Base-by-base conservation (phyloP, 2,329 filamentous ascomycete genomes). In the Phaeomoniella chlamydospora region DNA sequence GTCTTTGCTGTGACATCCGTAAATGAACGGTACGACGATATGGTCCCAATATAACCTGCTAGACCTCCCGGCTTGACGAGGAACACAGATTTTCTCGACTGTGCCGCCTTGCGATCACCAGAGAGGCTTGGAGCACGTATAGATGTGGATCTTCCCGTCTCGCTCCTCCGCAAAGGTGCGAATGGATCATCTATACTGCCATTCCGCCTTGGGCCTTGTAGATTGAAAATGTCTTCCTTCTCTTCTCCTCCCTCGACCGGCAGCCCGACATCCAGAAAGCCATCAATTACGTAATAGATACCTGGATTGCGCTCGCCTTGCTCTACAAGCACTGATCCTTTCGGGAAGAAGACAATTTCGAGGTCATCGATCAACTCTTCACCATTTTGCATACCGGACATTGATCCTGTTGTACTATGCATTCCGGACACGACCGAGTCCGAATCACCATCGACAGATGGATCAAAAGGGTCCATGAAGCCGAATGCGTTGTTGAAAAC, bases 1-100 rank as follows among this genome's bases (percentile, higher is more conserved):
- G 92, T 98, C 60, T 96, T 96, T 3, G 90, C 92, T 26, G 88
- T 81, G 2, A 98, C 87, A 51, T 96, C 88, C 14, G 94, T 90
- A 52, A 96, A 94, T 0, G 90, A 98, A 16, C 90, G 70, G 53
- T 94, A 94, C 0, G 87, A 94, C 2, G 90, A 94, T 13, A 98
- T 79, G 0, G 86, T 90, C 4, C 90, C 87, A 18, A 96, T 76
- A 49, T 98, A 98, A 0, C 90, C 92, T 36, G 90, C 88, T 22
- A 98, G 70, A 0, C 87, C 87, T 34, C 90, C 90, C 3, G 90
- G 90, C 52, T 94, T 98, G 44, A 94, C 87, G 45, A 96, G 64
- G 36, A 87, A 90, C 1, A 98, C 68, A 33, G 81, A 90, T 45
- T 73, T 75, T 15, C 81, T 76, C 3, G 65, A 55, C 36, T 64